phyloP scores from a whole-genome alignment of 768 basidiomycete genomes.

The Suillus placidus region DNA sequence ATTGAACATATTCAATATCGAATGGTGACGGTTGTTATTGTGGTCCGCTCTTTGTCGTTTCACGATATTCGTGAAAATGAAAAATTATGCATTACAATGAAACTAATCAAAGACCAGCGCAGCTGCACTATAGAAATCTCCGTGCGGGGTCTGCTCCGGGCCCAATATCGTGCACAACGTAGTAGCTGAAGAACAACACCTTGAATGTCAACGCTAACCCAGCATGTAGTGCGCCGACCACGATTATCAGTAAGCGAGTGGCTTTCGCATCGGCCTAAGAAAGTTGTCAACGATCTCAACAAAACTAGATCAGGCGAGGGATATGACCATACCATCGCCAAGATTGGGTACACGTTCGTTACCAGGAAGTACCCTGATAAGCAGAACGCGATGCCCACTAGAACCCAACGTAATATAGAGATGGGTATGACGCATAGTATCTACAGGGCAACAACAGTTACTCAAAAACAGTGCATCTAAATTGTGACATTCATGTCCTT shows the following conservation, averaged over 20 bases:
- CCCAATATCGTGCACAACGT: constrained; percentile 45
- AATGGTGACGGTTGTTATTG: background rate
- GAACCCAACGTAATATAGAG: constrained; percentile 77
- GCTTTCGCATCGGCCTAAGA: constrained; percentile 83
- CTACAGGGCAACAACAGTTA: constrained; percentile 39
- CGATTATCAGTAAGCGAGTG: constrained; percentile 78
- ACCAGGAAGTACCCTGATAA: constrained; percentile 89
- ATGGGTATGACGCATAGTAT: constrained; percentile 86
- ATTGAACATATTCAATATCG: background rate
- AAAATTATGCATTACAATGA: background rate
- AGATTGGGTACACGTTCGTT: constrained; percentile 86
- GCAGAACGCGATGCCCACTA: constrained; percentile 71
- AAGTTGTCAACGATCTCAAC: constrained; percentile 6
- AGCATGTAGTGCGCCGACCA: constrained; percentile 74
- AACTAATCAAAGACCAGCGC: background rate
- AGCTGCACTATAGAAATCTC: constrained; percentile 26
- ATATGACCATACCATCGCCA: constrained; percentile 66
- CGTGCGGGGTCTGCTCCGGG: constrained; percentile 15
- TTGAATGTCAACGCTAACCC: constrained; percentile 87
- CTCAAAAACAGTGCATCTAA: background rate
- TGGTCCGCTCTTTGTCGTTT: background rate
- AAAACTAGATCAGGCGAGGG: background rate
- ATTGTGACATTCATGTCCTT: constrained; percentile 28
- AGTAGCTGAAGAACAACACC: constrained; percentile 64
- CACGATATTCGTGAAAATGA: background rate